Base-by-base conservation (phyloP, 75 land plant species). In the Isoetes taiwanensis region DNA sequence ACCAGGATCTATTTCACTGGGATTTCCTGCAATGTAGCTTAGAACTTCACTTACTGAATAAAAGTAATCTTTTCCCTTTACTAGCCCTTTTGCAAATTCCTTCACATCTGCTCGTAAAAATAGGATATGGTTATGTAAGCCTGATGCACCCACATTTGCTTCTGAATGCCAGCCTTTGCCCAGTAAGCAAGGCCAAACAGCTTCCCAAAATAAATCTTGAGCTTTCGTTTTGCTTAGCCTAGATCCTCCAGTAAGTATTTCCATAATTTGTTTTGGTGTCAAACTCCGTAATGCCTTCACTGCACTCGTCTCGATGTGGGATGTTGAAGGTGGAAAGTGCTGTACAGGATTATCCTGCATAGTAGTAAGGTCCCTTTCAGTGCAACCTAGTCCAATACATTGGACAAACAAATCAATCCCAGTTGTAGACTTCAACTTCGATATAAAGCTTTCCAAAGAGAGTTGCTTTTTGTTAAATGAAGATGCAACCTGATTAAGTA, bases 191-290 rank as follows among this genome's bases (percentile, higher is more conserved):
- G 89, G 89, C 89, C 89, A 84, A 57, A 84, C 77, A 16, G 85
- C 85, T 62, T 84, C 89, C 85, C 85, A 84, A 58, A 84, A 84
- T 5, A 84, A 56, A 58, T 84, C 81, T 57, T 64, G 65, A 16
- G 74, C 76, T 32, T 66, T 72, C 11, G 69, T 75, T 69, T 84
- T 84, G 79, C 89, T 81, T 32, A 84, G 54, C 39, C 81, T 60
- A 26, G 64, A 75, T n/a, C n/a, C n/a, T 52, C 78, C 81, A 1
- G 77, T 80, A 21, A 83, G 19, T 38, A 68, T 60, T 26, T 70
- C 67, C 33, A 83, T 34, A 24, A 83, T 73, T 9, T 76, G 77
- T 12, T n/a, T 62, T 28, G 74, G 38, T 11, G 84, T 57, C 14
- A 80, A 70, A 5, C 72, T 64, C 39, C 75, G 74, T 56, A 65